Conservation (phyloP, 345 rosid genomes). For the Boechera stricta region DNA sequence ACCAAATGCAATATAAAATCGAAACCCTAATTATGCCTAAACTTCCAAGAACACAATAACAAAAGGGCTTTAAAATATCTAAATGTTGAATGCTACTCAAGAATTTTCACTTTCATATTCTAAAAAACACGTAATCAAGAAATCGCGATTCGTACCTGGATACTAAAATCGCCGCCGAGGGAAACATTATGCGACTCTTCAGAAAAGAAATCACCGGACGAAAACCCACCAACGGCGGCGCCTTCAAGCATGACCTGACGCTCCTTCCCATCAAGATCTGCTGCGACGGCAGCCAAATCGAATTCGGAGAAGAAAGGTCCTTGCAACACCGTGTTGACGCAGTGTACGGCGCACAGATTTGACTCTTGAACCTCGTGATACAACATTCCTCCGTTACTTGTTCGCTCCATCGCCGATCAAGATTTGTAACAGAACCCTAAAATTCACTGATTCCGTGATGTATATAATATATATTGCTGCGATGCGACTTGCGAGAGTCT, state of each 20-base stretch:
- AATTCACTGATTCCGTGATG: neutral
- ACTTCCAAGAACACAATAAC: neutral
- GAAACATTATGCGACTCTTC: constrained; percentile 96
- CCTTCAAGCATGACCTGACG: constrained; percentile 77
- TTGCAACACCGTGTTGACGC: constrained; percentile 92
- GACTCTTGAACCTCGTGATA: constrained; percentile 99
- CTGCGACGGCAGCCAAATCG: constrained; percentile 90
- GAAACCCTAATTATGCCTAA: constrained; percentile 32
- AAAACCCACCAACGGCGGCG: constrained; percentile 36
- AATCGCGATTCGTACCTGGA: constrained; percentile 61
- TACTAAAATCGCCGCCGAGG: constrained; percentile 91
- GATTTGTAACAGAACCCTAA: constrained; percentile 12
- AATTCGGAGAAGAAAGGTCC: constrained; percentile 98
- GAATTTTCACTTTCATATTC: neutral
- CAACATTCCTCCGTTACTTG: constrained; percentile 93
- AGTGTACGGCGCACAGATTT: constrained; percentile 97
- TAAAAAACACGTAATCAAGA: neutral
- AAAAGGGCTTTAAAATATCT: neutral
- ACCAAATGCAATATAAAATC: neutral
- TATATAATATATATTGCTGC: constrained; percentile 4
- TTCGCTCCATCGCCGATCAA: constrained; percentile 59
- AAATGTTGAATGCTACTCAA: neutral
- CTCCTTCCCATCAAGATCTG: constrained; percentile 87
- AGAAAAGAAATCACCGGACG: constrained; percentile 73
- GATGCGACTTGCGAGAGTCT: neutral